Base-by-base conservation (phyloP, 371 early-diverging fungal genomes). In the Encephalitozoon romaleae region DNA sequence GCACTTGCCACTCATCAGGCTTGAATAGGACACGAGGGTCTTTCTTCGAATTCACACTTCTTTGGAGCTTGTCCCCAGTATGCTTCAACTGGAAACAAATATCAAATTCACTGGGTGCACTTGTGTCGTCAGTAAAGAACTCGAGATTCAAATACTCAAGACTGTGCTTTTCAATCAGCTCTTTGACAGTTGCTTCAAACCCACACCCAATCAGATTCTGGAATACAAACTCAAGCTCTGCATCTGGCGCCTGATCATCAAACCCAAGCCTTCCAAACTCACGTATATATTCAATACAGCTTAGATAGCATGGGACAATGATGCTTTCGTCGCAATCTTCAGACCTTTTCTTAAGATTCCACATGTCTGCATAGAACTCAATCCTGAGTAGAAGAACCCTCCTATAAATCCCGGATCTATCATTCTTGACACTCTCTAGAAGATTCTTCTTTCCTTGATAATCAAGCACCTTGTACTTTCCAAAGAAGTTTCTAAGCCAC, bases 1-100 rank as follows among this genome's bases (percentile, higher is more conserved):
- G 51, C 38, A 72, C 54, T 76, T 88, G 89, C 89, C 89, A 88
- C 5, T 32, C 76, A 70, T 88, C 89, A 23, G 89, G 89, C 45
- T 83, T 82, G 78, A 87, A 87, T 18, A 83, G 64, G 18, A 87
- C 88, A 45, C 88, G 47, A 18, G 51, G n/a, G 67, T 87, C 88
- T 38, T 74, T 70, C 54, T 51, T 65, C 15, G 86, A 84, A 30
- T 82, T 76, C 32, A 80, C 49, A 25, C 72, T 71, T 69, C 86
- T 79, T 55, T 84, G 82, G 11, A 85, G 79, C 59, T 81, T 81
- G 28, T 84, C 82, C 49, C 86, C 86, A 3, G 79, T 77, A 34
- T 80, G 74, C 66, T 82, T 82, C 64, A 85, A 49, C 25, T 84
- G 83, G 67, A 85, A 84, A 59, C 80, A 85, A 63, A 85, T 77